Percentiles rank a stretch among this genome's conserved stretches.
Evolutionary conservation across 768 basidiomycete species (phyloP).

Genomic region (Wakefieldia striispora): DNA sequence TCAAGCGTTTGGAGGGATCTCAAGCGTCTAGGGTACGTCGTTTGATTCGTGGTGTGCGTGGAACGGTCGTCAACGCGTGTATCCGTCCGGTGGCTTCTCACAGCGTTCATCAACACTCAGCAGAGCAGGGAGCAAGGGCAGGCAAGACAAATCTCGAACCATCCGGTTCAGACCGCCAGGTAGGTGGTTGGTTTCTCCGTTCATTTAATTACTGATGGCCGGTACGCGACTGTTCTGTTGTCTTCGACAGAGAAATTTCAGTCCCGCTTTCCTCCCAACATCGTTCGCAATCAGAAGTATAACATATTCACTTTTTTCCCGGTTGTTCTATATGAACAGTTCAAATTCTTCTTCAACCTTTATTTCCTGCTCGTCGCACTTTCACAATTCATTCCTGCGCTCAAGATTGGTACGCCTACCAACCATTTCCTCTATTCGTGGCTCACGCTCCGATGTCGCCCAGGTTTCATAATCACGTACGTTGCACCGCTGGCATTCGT

Average conservation of each 20-base stretch:
- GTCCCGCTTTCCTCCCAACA: conserved; percentile 77
- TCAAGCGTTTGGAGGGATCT: conserved; percentile 27
- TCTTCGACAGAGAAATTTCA: conserved; percentile 62
- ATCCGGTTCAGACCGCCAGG: conserved; percentile 77
- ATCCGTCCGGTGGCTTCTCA: neutral
- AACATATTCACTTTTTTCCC: conserved; percentile 96
- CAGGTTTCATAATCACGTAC: conserved; percentile 94
- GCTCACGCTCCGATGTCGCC: neutral
- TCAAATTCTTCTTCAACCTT: conserved; percentile 99
- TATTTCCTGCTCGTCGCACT: conserved; percentile 97
- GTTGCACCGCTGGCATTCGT: conserved; percentile 96
- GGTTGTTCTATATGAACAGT: conserved; percentile 96
- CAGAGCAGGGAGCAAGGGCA: conserved; percentile 11
- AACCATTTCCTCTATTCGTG: neutral
- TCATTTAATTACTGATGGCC: neutral
- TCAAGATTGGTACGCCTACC: conserved; percentile 79
- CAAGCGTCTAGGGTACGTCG: conserved; percentile 17
- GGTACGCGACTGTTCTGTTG: neutral
- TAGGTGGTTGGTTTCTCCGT: conserved; percentile 23
- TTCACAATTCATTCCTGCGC: conserved; percentile 91
- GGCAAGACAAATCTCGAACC: conserved; percentile 72
- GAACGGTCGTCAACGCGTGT: neutral
- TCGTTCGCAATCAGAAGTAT: conserved; percentile 97
- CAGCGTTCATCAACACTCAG: conserved; percentile 25
- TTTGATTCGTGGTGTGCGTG: neutral